These are phyloP conservation scores for Misopates orontium DNA, from an alignment of 257 asterid genomes.

Conservation along the genomic window DNA sequence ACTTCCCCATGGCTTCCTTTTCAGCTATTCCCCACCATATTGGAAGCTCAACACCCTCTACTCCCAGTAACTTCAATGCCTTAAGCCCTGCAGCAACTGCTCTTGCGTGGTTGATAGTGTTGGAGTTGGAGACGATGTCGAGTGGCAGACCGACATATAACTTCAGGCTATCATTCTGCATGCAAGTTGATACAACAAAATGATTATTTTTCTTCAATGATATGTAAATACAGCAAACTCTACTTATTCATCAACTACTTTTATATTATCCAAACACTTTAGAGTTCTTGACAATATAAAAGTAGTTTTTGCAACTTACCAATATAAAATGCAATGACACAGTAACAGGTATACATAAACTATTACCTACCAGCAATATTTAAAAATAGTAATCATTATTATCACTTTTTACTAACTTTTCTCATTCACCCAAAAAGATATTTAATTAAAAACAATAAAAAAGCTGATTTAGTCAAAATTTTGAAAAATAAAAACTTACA, in stretches of 20 bases:
- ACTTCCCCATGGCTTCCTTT: conserved; percentile 61
- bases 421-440: conserved; percentile 12
- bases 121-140: conserved; percentile 61
- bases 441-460: conserved; percentile 1
- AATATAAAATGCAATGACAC: not conserved
- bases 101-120: conserved; percentile 58
- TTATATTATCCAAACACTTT: too few relatives aligned
- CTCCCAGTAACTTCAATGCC: conserved; percentile 79
- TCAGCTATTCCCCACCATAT: conserved; percentile 96
- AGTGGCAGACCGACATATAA: conserved; percentile 82
- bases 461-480: not conserved
- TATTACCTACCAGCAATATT: not conserved
- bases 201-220: conserved; percentile 2
- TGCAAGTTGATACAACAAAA: not conserved
- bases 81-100: conserved; percentile 79
- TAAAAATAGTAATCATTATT: not conserved
- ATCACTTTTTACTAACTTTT: not conserved
- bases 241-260: too few relatives aligned
- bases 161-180: conserved; percentile 55
- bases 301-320: too few relatives aligned
- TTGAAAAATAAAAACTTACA: conserved; percentile 30
- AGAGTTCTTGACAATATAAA: too few relatives aligned
- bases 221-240: not conserved
- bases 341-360: too few relatives aligned
- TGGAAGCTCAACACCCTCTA: conserved; percentile 88